Percentiles rank a stretch among this genome's conserved stretches.
Conservation (phyloP, 768 basidiomycete species). For the Rhizopogon sp. region DNA sequence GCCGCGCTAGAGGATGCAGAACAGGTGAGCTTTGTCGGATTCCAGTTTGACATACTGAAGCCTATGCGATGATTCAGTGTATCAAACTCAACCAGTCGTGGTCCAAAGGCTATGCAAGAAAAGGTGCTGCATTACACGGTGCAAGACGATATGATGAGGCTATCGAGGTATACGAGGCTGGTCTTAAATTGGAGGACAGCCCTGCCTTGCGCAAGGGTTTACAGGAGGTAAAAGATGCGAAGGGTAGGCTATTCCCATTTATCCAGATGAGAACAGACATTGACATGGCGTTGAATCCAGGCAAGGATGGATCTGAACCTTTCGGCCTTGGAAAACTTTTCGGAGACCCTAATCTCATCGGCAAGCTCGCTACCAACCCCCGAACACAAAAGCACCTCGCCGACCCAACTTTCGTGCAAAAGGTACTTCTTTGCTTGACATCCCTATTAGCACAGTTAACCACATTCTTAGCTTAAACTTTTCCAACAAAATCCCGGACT, state of each 20-base stretch:
- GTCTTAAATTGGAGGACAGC: slow-evolving; percentile 78
- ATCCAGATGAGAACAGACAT: background rate
- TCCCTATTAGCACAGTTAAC: background rate
- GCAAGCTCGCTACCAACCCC: slow-evolving; percentile 83
- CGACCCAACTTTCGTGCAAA: slow-evolving; percentile 78
- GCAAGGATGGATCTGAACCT: slow-evolving; percentile 36
- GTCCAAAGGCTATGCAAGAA: slow-evolving; percentile 88
- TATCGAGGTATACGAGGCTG: slow-evolving; percentile 76
- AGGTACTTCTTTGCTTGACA: slow-evolving; percentile 29
- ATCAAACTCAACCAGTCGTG: slow-evolving; percentile 75
- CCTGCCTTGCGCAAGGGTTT: slow-evolving; percentile 82
- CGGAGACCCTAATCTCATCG: slow-evolving; percentile 75
- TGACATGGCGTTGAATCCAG: slow-evolving; percentile 12
- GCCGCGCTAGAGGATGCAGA: slow-evolving; percentile 86
- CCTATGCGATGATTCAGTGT: slow-evolving; percentile 43
- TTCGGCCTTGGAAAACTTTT: slow-evolving; percentile 74
- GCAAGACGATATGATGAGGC: slow-evolving; percentile 75
- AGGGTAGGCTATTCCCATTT: slow-evolving; percentile 42
- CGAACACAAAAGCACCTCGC: slow-evolving; percentile 79
- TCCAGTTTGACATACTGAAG: slow-evolving; percentile 1
- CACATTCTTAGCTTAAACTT: slow-evolving; percentile 44
- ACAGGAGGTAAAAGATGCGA: slow-evolving; percentile 82
- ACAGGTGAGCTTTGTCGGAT: slow-evolving; percentile 46
- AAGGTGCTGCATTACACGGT: slow-evolving; percentile 92
- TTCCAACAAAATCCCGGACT: slow-evolving; percentile 67